phyloP scores from a whole-genome alignment of 176 grass and related monocot genomes.

The Saccharum officinarum region DNA sequence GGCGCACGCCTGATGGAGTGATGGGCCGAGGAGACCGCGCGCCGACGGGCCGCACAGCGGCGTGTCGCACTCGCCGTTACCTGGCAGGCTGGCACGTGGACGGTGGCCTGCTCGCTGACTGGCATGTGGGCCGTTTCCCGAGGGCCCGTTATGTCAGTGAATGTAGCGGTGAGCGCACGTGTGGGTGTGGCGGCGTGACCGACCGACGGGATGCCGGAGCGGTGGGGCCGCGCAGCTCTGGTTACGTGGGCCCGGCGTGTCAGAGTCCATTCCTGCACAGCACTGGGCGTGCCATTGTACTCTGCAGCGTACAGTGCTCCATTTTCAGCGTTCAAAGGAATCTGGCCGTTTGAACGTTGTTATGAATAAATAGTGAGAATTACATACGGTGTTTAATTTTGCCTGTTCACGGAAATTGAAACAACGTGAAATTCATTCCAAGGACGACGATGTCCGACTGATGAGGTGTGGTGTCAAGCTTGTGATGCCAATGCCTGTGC shows the following conservation, averaged over 20 bases:
- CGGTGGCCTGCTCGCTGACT: not conserved
- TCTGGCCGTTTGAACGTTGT: not conserved
- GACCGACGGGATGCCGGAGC: not conserved
- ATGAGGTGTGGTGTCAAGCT: not conserved
- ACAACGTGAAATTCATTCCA: not conserved
- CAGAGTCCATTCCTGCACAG: not conserved
- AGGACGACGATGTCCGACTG: not conserved
- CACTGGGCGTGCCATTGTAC: not conserved
- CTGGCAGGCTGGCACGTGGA: not conserved
- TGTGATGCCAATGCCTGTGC: not conserved
- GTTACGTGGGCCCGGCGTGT: not conserved
- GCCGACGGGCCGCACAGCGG: conserved; percentile 8
- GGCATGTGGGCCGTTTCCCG: rapidly evolving
- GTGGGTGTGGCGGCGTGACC: conserved; percentile 2
- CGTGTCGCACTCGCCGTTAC: not conserved
- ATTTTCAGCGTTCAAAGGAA: not conserved
- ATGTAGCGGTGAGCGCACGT: not conserved
- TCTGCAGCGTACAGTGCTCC: not conserved
- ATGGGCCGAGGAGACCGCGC: not conserved
- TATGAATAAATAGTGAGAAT: not conserved
- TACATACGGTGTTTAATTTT: not conserved
- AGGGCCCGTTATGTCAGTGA: not conserved
- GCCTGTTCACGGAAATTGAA: not conserved
- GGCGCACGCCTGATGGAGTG: not conserved
- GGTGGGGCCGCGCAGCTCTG: not conserved